Evolutionary conservation across 2,329 filamentous ascomycete genomes (phyloP).

Genomic region (Pyricularia sp.): DNA sequence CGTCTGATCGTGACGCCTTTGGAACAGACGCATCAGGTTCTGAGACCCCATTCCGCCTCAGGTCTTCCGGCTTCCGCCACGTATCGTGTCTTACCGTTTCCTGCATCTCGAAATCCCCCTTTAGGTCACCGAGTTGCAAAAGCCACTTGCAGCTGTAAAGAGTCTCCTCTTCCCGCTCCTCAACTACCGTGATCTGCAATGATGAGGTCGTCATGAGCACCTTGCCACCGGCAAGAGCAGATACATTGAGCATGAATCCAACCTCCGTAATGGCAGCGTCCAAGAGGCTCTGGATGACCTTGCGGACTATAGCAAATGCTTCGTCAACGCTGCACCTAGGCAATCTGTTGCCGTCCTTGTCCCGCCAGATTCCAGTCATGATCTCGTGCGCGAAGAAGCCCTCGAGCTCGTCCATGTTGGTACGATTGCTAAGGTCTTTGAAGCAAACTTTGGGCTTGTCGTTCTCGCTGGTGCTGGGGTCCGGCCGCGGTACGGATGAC

Average conservation of each 20-base stretch:
- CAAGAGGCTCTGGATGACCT: conserved; percentile 36
- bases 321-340: conserved; percentile 36
- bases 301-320: conserved; percentile 37
- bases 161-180: conserved; percentile 26
- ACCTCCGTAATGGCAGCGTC: conserved; percentile 26
- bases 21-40: conserved; percentile 7
- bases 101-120: conserved; percentile 38
- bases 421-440: conserved; percentile 28
- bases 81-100: conserved; percentile 30
- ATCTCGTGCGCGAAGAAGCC: conserved; percentile 38
- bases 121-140: conserved; percentile 38
- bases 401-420: conserved; percentile 45
- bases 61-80: conserved; percentile 19
- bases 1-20: not conserved
- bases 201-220: conserved; percentile 31
- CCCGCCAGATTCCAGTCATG: conserved; percentile 37
- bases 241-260: conserved; percentile 45
- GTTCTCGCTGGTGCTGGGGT: not conserved
- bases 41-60: conserved; percentile 7
- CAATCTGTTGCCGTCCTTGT: conserved; percentile 28
- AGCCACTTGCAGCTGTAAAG: conserved; percentile 42
- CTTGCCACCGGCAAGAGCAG: conserved; percentile 41
- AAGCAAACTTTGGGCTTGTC: conserved; percentile 9
- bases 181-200: conserved; percentile 28
- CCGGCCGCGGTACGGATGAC: not conserved